phyloP scores from a whole-genome alignment of 495 filamentous ascomycete species.

The Sabuloglossum arenarium region DNA sequence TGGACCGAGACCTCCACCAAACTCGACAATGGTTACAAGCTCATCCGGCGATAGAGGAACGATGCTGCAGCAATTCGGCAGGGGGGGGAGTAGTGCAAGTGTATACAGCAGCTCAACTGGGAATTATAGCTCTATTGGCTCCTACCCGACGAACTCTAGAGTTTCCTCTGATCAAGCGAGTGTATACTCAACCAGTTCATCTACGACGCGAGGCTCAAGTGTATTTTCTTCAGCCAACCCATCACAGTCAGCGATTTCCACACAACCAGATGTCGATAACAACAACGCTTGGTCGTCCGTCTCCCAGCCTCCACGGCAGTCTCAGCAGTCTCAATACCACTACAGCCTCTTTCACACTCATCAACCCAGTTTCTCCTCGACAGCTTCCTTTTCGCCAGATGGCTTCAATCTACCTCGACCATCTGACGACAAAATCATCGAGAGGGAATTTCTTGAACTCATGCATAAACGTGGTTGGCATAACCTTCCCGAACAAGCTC shows the following conservation, averaged over 20 bases:
- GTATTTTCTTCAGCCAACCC: conserved; percentile 42
- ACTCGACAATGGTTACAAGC: neutral
- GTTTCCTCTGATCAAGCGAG: conserved; percentile 50
- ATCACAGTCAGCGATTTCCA: conserved; percentile 32
- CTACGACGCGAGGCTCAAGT: conserved; percentile 38
- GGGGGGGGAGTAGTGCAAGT: conserved; percentile 31
- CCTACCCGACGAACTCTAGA: conserved; percentile 47
- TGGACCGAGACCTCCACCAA: conserved; percentile 50
- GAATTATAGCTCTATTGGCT: conserved; percentile 43
- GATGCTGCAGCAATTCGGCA: conserved; percentile 45
- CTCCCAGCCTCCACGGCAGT: conserved; percentile 6
- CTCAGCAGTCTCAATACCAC: conserved; percentile 8
- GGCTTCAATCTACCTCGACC: conserved; percentile 50
- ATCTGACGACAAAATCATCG: conserved; percentile 67
- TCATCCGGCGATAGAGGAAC: neutral
- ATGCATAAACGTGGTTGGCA: conserved; percentile 98
- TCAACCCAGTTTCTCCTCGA: conserved; percentile 22
- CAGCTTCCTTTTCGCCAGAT: conserved; percentile 28
- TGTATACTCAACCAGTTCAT: conserved; percentile 28
- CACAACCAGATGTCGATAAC: conserved; percentile 20
- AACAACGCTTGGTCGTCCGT: conserved; percentile 12
- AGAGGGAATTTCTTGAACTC: conserved; percentile 73
- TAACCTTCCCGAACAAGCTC: conserved; percentile 86
- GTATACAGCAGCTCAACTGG: conserved; percentile 23
- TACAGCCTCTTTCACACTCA: conserved; percentile 2